These are phyloP conservation scores for Creolimax fragrantissima DNA, from an alignment of 78 protist genomes.

Conservation along the genomic window DNA sequence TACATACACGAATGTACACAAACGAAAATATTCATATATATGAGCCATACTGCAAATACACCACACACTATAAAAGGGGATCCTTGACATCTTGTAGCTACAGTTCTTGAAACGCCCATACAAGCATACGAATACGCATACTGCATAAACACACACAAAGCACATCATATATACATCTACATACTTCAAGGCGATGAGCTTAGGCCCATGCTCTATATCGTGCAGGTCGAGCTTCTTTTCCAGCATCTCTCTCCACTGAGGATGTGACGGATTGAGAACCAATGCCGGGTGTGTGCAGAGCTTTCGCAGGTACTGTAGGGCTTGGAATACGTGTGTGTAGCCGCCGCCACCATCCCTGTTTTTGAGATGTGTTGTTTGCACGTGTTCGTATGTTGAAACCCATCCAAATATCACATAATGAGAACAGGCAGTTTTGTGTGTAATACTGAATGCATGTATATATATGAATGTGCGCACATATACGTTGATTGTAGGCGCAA, in stretches of 20 bases:
- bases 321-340: conserved; percentile 62
- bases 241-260: conserved; percentile 7
- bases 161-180: background rate
- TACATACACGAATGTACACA: background rate
- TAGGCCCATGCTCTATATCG: conserved; percentile 54
- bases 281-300: conserved; percentile 84
- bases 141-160: background rate
- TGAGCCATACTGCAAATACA: background rate
- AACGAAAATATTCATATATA: background rate
- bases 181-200: conserved; percentile 64
- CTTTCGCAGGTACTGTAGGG: conserved; percentile 72
- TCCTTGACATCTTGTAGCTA: background rate
- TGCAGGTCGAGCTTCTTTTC: background rate
- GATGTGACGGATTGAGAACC: conserved; percentile 46
- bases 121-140: background rate
- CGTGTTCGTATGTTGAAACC: background rate
- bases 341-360: background rate
- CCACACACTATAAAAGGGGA: background rate
- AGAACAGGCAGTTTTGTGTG: background rate
- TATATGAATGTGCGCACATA: background rate
- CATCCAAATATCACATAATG: background rate
- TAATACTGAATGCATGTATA: background rate
- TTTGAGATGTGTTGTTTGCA: background rate
- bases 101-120: background rate
- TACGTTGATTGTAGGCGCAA: background rate